These are phyloP conservation scores for Chondrus crispus DNA, from an alignment of 23 red algal species.

Conservation along the genomic window DNA sequence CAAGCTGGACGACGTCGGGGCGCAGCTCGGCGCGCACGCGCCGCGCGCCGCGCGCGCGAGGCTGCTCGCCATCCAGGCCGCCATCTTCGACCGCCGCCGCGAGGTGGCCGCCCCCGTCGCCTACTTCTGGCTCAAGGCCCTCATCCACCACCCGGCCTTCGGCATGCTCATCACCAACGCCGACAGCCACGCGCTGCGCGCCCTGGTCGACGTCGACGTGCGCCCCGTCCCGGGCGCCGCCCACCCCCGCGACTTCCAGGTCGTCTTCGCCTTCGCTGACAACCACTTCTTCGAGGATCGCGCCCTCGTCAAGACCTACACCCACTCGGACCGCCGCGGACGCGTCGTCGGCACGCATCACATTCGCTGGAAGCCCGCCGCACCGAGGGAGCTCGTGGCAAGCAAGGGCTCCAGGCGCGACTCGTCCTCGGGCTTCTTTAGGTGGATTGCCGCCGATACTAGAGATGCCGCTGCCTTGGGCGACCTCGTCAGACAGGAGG, in stretches of 20 bases:
- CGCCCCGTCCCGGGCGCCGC: too few relatives aligned
- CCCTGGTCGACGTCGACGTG: constrained; percentile 5
- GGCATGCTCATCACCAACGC: constrained; percentile 11
- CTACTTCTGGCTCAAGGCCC: constrained; percentile 45
- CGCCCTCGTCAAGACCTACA: constrained; percentile 8
- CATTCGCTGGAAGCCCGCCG: neutral
- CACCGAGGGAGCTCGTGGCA: neutral
- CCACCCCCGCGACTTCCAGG: neutral
- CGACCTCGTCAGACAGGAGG: constrained; percentile 16
- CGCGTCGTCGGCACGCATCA: neutral
- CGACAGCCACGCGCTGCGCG: constrained; percentile 1
- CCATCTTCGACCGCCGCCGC: constrained; percentile 29
- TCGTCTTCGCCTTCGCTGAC: neutral
- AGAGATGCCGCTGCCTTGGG: constrained; percentile 16
- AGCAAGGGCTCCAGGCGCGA: neutral
- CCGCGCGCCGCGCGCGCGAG: too few relatives aligned
- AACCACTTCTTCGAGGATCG: neutral
- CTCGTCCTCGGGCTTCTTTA: neutral
- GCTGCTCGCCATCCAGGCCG: too few relatives aligned
- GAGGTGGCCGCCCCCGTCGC: neutral
- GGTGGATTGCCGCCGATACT: constrained; percentile 11
- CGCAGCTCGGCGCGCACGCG: too few relatives aligned
- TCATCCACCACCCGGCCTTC: constrained; percentile 43
- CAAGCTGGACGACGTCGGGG: too few relatives aligned
- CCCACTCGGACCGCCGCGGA: constrained; percentile 6